Base-by-base conservation (phyloP, 1,284 basidiomycete species). In the Cutaneotrichosporon sp. region DNA sequence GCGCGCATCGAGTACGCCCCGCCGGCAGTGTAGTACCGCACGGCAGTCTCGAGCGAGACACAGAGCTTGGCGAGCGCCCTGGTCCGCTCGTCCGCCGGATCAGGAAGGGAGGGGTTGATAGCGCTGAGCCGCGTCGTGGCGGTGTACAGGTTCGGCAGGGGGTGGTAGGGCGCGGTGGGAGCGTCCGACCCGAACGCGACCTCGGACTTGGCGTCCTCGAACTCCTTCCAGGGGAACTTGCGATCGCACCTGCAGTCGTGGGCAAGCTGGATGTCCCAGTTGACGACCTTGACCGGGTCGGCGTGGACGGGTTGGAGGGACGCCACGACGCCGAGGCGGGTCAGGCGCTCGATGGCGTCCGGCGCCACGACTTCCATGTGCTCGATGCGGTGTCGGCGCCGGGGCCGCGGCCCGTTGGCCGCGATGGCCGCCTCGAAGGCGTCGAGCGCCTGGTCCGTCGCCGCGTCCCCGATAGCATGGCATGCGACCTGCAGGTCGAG, bases 401-500 rank as follows among this genome's bases (percentile, higher is more conserved):
- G 20, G n/a, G 46, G 35, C 7, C 45, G 38, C 17, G 49, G 44
- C 7, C 60, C 61, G 52, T 67, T 67, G 25, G 41, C 31, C 4
- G 37, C 24, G 27, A 61, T 48, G 4, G 65, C 67, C 7, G 34
- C 31, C 38, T 65, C 67, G 42, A 66, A 58, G 6, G 56, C 59
- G 38, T 69, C 63, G 24, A 69, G 59, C 4, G 67, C 67, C 42
- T 57, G 55, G n/a, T 58, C 61, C 14, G 57, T 55, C 3, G 67
- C 67, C 10, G 67, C 67, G 49, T 69, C 67, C 1, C 67, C 67
- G 20, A 69, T 64, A 12, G 67, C 65, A 27, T 69, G 67, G 4
- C 62, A 42, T 2, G 67, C 67, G 5, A 67, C 52, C 42, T 69
- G 67, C 5, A 69, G 52, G 17, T 59, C 65, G 17, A 61, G 54